A percentile compares a stretch with the other conserved stretches of the same genome.
These are phyloP conservation scores for Candida anglica DNA, from an alignment of 805 yeast species.

Conservation along the genomic window DNA sequence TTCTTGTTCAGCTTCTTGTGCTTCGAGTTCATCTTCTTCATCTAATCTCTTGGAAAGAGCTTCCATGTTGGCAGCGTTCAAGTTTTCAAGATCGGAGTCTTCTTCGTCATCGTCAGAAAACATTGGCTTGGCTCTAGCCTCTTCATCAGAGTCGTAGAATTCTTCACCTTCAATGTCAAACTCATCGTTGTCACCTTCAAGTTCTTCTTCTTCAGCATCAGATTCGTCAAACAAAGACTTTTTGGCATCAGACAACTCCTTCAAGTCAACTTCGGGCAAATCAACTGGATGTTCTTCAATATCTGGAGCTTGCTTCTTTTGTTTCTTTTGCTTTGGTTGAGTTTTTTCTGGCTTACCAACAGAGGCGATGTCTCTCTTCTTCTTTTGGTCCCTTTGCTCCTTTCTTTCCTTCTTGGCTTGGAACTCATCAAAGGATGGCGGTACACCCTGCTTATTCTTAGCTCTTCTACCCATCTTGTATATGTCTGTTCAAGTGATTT, in stretches of 20 bases:
- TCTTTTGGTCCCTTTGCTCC: slow-evolving; percentile 23
- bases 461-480: slow-evolving; percentile 83
- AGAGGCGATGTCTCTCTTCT: slow-evolving; percentile 19
- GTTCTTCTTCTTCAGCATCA: slow-evolving; percentile 52
- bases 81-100: slow-evolving; percentile 51
- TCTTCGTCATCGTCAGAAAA: slow-evolving; percentile 75
- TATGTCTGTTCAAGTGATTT: not conserved
- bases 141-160: slow-evolving; percentile 58
- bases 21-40: slow-evolving; percentile 46
- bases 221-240: slow-evolving; percentile 75
- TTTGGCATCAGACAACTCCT: slow-evolving; percentile 64
- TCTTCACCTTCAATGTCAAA: slow-evolving; percentile 31
- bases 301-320: slow-evolving; percentile 22
- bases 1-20: slow-evolving; percentile 49
- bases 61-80: slow-evolving; percentile 83
- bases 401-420: slow-evolving; percentile 42
- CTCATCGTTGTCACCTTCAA: slow-evolving; percentile 36
- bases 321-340: slow-evolving; percentile 11
- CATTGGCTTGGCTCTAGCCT: slow-evolving; percentile 59
- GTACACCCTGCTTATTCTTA: slow-evolving; percentile 88
- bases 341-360: slow-evolving; percentile 17
- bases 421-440: slow-evolving; percentile 86
- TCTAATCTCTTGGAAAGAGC: slow-evolving; percentile 67
- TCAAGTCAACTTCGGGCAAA: slow-evolving; percentile 63
- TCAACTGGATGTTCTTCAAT: slow-evolving; percentile 41